Percentiles rank a stretch among this genome's conserved stretches.
These are phyloP conservation scores for Beta vulgaris DNA, from an alignment of 148 eudicot species.

Conservation along the genomic window DNA sequence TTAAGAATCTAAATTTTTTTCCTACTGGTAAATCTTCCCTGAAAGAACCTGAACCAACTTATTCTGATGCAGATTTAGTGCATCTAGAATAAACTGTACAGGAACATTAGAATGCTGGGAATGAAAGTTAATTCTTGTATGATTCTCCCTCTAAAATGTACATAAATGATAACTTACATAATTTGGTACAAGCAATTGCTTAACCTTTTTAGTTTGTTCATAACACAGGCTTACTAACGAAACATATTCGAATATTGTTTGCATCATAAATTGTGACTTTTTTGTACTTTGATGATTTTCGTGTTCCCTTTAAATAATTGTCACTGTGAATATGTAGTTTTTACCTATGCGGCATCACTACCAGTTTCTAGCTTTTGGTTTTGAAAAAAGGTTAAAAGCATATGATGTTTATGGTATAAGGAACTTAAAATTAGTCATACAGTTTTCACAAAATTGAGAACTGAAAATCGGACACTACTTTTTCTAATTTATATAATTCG, in stretches of 20 bases:
- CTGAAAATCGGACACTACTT: too few relatives aligned
- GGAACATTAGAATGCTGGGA: neutral
- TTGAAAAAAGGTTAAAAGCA: too few relatives aligned
- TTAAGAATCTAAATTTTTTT: slow-evolving; percentile 21
- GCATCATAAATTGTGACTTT: neutral
- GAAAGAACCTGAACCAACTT: neutral
- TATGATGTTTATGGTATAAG: too few relatives aligned
- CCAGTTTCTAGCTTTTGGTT: too few relatives aligned
- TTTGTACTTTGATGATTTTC: neutral
- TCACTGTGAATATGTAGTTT: neutral
- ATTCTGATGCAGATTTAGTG: neutral
- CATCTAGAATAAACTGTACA: neutral
- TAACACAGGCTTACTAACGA: neutral
- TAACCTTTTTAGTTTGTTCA: neutral
- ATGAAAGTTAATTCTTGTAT: neutral
- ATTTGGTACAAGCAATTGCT: neutral
- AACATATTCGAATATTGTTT: neutral
- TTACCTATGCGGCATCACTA: too few relatives aligned
- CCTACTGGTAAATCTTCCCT: slow-evolving; percentile 15
- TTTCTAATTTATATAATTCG: too few relatives aligned
- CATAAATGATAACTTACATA: neutral
- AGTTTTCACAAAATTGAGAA: too few relatives aligned
- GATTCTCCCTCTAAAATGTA: neutral
- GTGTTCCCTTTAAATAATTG: neutral
- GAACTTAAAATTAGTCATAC: too few relatives aligned